Base-by-base conservation (phyloP, 495 filamentous ascomycete genomes). In the Daldinia caldariorum region DNA sequence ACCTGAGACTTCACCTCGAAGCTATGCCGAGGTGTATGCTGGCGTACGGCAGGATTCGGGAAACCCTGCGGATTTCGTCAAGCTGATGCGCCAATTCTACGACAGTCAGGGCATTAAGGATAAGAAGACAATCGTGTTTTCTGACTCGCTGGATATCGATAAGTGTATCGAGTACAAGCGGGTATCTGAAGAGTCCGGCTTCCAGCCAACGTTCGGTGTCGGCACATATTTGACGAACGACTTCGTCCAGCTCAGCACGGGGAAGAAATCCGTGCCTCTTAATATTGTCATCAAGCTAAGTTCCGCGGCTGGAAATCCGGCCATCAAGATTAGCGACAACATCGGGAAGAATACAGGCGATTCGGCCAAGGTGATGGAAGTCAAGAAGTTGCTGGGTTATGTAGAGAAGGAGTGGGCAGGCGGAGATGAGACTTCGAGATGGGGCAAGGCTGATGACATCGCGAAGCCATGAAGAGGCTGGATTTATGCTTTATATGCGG, bases 281-380 rank as follows among this genome's bases (percentile, higher is more conserved):
- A 99, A 99, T 70, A 99, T 99, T 69, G 95, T 99, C 69, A 97
- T 99, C 81, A 99, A 99, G 81, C 85, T 99, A 51, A 89, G 90
- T 58, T 92, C 91, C 12, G 95, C 94, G 0, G 87, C 82, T 20
- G 94, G 94, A 7, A 86, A 88, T n/a, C 88, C 90, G 0, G 93
- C 94, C 0, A 86, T 99, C 72, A 99, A 99, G 84, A 93, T 99
- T 66, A 97, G 94, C 70, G 95, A 99, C 76, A 97, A 98, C 75
- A 86, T 92, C 73, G 93, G 94, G 45, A 99, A 99, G 84, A 98
- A 98, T 67, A 98, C 93, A 0, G 95, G 95, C 12, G 92, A 97
- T 71, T 85, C 86, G 72, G 83, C 81, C 32, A 93, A 89, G 9
- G 91, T 99, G 3, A 85, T 87, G 59, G 85, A 89, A 71, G 94